These are phyloP conservation scores for Eucalyptus curtisii DNA, from an alignment of 345 rosid genomes.

Conservation along the genomic window DNA sequence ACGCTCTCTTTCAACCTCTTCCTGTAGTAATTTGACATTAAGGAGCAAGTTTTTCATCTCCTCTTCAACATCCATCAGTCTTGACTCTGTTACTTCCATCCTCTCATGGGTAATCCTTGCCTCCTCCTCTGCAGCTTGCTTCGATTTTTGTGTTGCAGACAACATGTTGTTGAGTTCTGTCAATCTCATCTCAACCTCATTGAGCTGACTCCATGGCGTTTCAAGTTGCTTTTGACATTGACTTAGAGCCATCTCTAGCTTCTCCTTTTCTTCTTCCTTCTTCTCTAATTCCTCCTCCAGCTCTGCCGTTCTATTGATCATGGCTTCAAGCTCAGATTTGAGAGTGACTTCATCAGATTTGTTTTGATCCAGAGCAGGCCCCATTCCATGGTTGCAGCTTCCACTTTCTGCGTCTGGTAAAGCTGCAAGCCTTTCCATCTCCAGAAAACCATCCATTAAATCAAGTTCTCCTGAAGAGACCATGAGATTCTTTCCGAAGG, in stretches of 20 bases:
- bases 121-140: conserved; percentile 37
- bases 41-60: conserved; percentile 34
- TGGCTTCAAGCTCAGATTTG: conserved; percentile 36
- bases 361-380: conserved; percentile 8
- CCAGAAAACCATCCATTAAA: conserved; percentile 97
- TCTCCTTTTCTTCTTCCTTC: conserved; percentile 38
- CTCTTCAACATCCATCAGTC: conserved; percentile 32
- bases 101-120: conserved; percentile 18
- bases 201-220: conserved; percentile 21
- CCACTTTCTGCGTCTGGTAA: conserved; percentile 27
- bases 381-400: conserved; percentile 15
- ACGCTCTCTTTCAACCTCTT: conserved; percentile 1
- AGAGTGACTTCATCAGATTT: conserved; percentile 10
- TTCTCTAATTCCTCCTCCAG: conserved; percentile 51
- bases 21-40: conserved; percentile 33
- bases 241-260: conserved; percentile 32
- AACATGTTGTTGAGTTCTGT: not conserved
- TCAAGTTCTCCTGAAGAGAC: conserved; percentile 32
- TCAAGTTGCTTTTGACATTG: conserved; percentile 37
- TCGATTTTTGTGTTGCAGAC: conserved; percentile 3
- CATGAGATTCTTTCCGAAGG: conserved; percentile 15
- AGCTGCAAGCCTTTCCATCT: conserved; percentile 84
- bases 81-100: conserved; percentile 37
- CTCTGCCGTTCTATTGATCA: conserved; percentile 36
- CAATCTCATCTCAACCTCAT: conserved; percentile 30